Conservation (phyloP, 441 rosid species). For the Erodium trifolium region DNA sequence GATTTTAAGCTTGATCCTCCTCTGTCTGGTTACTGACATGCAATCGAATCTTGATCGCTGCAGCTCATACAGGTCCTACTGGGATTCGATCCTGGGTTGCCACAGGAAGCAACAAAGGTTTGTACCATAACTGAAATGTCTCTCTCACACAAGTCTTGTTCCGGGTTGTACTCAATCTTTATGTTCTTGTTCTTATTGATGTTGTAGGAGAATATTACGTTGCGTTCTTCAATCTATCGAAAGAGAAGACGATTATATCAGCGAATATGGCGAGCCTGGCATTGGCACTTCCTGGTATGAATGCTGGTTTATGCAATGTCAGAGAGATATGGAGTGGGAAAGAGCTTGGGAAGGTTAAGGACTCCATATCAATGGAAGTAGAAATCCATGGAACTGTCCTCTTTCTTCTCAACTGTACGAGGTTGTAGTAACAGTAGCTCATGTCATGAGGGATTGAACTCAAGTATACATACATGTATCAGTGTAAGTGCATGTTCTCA, state of each 20-base stretch:
- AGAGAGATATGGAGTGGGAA: conserved; percentile 64
- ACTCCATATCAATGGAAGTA: conserved; percentile 36
- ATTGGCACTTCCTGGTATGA: conserved; percentile 34
- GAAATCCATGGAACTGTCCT: conserved; percentile 55
- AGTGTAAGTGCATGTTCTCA: not conserved
- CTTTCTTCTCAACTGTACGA: conserved; percentile 45
- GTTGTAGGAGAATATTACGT: conserved; percentile 56
- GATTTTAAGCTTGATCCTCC: not conserved
- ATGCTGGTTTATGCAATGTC: conserved; percentile 33
- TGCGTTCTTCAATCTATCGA: conserved; percentile 75
- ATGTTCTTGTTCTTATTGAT: not conserved
- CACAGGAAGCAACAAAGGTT: conserved; percentile 54
- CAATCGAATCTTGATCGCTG: conserved; percentile 10
- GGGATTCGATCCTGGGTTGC: conserved; percentile 87
- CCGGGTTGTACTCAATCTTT: no score
- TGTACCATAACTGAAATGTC: not conserved
- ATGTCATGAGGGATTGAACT: not conserved
- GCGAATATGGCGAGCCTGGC: conserved; percentile 46
- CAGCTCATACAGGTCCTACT: conserved; percentile 33
- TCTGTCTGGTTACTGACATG: not conserved
- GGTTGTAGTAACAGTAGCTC: not conserved
- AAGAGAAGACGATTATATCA: conserved; percentile 38
- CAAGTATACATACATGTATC: not conserved
- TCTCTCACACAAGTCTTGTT: no score
- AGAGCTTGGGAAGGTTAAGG: conserved; percentile 23